phyloP scores from a whole-genome alignment of 371 early-diverging fungal genomes.

The Choanephora cucurbitarum region DNA sequence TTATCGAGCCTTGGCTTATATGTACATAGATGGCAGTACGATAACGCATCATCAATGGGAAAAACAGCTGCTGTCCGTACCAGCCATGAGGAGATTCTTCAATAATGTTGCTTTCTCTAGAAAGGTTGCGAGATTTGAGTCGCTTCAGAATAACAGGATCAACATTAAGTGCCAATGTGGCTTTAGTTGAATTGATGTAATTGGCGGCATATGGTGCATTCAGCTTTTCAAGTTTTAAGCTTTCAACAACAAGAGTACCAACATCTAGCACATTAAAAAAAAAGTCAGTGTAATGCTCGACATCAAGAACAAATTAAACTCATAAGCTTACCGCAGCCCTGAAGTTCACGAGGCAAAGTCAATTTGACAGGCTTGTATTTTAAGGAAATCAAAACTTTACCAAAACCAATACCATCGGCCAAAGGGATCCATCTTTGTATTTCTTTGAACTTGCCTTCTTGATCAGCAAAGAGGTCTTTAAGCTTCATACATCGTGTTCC shows the following conservation, averaged over 20 bases:
- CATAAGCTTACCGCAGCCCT: slow-evolving; percentile 28
- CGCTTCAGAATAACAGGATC: slow-evolving; percentile 35
- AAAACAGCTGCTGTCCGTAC: slow-evolving; percentile 32
- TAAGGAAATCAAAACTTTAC: slow-evolving; percentile 41
- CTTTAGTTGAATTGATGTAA: slow-evolving; percentile 22
- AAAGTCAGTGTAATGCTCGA: too few relatives aligned
- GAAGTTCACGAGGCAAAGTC: slow-evolving; percentile 31
- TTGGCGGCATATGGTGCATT: slow-evolving; percentile 22
- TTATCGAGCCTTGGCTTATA: slow-evolving; percentile 28
- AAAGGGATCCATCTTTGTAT: slow-evolving; percentile 39
- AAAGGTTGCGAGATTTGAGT: slow-evolving; percentile 26
- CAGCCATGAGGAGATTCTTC: slow-evolving; percentile 19
- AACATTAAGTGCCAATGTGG: slow-evolving; percentile 32
- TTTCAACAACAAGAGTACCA: slow-evolving; percentile 43
- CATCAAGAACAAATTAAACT: not conserved
- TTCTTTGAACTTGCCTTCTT: slow-evolving; percentile 37
- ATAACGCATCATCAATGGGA: slow-evolving; percentile 45
- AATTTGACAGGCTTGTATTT: slow-evolving; percentile 47
- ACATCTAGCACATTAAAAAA: slow-evolving; percentile 20
- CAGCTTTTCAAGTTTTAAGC: slow-evolving; percentile 19
- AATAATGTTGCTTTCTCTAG: not conserved
- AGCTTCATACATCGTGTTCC: slow-evolving; percentile 29
- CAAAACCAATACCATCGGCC: slow-evolving; percentile 40
- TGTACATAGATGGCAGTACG: slow-evolving; percentile 45
- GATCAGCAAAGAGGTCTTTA: slow-evolving; percentile 30